Evolutionary conservation across 2,329 filamentous ascomycete species (phyloP).

Genomic region (Ceratocystis lukuohia): DNA sequence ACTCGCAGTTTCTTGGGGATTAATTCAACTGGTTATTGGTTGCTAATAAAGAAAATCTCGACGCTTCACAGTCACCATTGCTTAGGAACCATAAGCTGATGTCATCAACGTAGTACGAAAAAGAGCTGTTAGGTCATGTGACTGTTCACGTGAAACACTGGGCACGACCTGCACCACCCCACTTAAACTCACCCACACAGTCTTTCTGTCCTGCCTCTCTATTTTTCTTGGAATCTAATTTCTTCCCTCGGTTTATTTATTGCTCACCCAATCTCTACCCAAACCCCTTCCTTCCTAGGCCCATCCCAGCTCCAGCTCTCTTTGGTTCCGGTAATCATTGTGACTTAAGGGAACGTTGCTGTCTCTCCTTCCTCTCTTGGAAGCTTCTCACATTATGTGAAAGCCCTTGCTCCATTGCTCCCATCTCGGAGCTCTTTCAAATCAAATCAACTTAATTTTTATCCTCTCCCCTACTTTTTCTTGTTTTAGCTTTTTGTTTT

Average conservation of each 20-base stretch:
- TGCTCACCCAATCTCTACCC: background rate
- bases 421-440: constrained; percentile 15
- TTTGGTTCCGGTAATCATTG: constrained; percentile 7
- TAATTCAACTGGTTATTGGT: background rate
- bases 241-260: background rate
- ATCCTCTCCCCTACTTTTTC: background rate
- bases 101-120: constrained; percentile 1
- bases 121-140: constrained; percentile 6
- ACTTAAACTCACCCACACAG: constrained; percentile 17
- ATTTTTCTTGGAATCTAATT: background rate
- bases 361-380: constrained; percentile 9
- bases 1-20: too few relatives aligned
- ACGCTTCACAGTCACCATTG: background rate
- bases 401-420: constrained; percentile 13
- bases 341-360: background rate
- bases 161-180: constrained; percentile 4
- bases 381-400: constrained; percentile 17
- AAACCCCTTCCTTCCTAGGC: background rate
- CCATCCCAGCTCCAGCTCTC: background rate
- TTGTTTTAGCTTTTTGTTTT: background rate
- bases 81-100: background rate
- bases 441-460: background rate
- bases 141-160: constrained; percentile 5
- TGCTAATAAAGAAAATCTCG: background rate
- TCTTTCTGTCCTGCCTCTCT: constrained; percentile 11